Evolutionary conservation across 768 basidiomycete species (phyloP), one percentile per base, ranked within the genome.

Genomic region (Boletus pseudopeckii): DNA sequence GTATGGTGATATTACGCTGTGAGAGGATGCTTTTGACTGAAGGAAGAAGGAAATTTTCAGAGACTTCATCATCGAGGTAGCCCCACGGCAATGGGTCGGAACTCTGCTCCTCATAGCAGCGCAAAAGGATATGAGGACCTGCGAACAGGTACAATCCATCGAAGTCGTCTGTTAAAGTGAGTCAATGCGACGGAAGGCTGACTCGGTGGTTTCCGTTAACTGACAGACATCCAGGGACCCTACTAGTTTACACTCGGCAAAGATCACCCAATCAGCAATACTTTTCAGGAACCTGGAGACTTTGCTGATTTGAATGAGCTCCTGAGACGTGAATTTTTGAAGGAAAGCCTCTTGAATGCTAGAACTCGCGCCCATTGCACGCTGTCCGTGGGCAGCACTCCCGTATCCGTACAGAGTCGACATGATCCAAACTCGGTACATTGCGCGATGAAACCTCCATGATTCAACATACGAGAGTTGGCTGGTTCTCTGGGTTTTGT

Each of bases 271-370:
- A 2, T 37, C 5, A 17, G 50, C 58, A 20, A 54, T 30, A 30
- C 4, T 2, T 7, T 7, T 24, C 13, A 62, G 40, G 39, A 62
- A 62, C 9, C 36, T 52, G 32, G 48, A 51, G 7, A 52, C 38
- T 10, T 53, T 61, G 32, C 24, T 36, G 9, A 62, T 58, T 40
- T 61, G 59, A 22, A 61, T 18, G n/a, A 62, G 56, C 6, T 61
- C 62, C 13, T 56, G 48, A 22, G 61, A 59, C 8, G 62, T 56
- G 32, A 41, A 55, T n/a, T 57, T 37, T 45, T 47, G 28, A 10
- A 62, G 48, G 47, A 65, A 64, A 5, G 57, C 32, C 37, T 40
- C 44, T 20, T 56, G 60, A 17, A 34, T 39, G n/a, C 51, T 36
- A 20, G 7, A 1, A 30, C 42, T 46, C 1, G 55, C 10, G 13